These are phyloP conservation scores for Phialophora tarda DNA, from an alignment of 2,329 filamentous ascomycete species.

Conservation along the genomic window DNA sequence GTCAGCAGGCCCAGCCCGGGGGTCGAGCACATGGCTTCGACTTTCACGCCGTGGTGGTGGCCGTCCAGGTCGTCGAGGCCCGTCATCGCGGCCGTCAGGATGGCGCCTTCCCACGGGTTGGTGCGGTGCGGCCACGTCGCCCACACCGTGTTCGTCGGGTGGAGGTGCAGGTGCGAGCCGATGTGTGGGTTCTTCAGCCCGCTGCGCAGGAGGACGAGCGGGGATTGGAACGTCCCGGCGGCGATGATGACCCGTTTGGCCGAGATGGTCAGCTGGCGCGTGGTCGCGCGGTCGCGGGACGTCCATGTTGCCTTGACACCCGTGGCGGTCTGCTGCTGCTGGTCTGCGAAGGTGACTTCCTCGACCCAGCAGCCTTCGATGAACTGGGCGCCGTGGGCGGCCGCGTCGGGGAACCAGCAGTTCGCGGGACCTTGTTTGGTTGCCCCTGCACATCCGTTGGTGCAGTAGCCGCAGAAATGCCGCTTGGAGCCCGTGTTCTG, in stretches of 20 bases:
- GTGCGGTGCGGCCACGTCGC: constrained; percentile 35
- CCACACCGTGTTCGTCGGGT: constrained; percentile 62
- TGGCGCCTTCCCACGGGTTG: constrained; percentile 63
- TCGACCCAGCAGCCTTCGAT: constrained; percentile 81
- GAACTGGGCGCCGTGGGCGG: constrained; percentile 76
- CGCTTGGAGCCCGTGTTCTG: constrained; percentile 77
- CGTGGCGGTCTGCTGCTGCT: constrained; percentile 59
- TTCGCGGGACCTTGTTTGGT: constrained; percentile 81
- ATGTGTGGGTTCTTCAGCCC: constrained; percentile 82
- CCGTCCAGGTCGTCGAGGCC: constrained; percentile 82
- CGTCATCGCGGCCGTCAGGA: constrained; percentile 77
- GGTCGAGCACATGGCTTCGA: constrained; percentile 65
- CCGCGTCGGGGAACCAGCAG: constrained; percentile 79
- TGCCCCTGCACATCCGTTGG: constrained; percentile 64
- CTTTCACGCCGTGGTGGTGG: constrained; percentile 78
- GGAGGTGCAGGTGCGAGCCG: constrained; percentile 79
- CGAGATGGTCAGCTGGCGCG: constrained; percentile 70
- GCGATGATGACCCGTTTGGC: constrained; percentile 83
- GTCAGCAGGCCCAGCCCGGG: constrained; percentile 27
- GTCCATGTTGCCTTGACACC: constrained; percentile 79
- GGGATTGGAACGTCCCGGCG: constrained; percentile 76
- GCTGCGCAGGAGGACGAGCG: constrained; percentile 75
- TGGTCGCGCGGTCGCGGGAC: constrained; percentile 67
- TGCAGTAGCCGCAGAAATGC: constrained; percentile 76
- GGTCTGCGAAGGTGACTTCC: constrained; percentile 65